Evolutionary conservation across 164 flowering plant species (phyloP).

Genomic region (Aristolochia fimbriata): DNA sequence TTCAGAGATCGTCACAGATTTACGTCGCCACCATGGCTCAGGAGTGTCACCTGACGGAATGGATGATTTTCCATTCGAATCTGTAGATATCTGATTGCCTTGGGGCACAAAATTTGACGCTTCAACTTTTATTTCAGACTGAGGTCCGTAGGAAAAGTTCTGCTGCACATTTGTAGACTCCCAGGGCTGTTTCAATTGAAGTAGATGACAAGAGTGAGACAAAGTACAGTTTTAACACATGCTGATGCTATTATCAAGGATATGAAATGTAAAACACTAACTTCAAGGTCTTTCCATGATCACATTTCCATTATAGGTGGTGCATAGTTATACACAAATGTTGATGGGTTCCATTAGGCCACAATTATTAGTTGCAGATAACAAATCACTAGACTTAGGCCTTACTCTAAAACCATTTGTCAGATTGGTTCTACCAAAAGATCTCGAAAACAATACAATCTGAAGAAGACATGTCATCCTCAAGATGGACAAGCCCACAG

Average conservation of each 20-base stretch:
- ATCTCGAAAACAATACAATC: too few species aligned
- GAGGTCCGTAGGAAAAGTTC: slow-evolving; percentile 21
- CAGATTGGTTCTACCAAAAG: too few species aligned
- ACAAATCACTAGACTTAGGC: too few species aligned
- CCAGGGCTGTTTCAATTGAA: slow-evolving; percentile 58
- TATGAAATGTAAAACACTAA: neutral
- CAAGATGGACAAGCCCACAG: neutral
- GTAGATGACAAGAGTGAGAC: neutral
- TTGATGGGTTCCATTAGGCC: neutral
- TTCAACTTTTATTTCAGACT: slow-evolving; percentile 21
- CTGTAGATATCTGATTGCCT: slow-evolving; percentile 25
- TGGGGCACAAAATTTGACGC: slow-evolving; percentile 22
- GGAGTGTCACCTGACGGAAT: slow-evolving; percentile 18
- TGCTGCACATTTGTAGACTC: slow-evolving; percentile 39
- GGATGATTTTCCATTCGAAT: slow-evolving; percentile 20
- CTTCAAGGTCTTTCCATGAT: neutral
- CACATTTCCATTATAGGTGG: neutral
- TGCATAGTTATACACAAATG: neutral
- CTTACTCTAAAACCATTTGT: too few species aligned
- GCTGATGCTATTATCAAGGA: neutral
- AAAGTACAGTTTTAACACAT: neutral
- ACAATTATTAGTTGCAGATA: too few species aligned
- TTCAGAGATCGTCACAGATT: slow-evolving; percentile 52
- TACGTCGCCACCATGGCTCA: slow-evolving; percentile 58
- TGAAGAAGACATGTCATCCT: neutral